A percentile compares a stretch with the other conserved stretches of the same genome.
These are phyloP conservation scores for Solanum neorickii DNA, from an alignment of 257 asterid genomes.

Conservation along the genomic window DNA sequence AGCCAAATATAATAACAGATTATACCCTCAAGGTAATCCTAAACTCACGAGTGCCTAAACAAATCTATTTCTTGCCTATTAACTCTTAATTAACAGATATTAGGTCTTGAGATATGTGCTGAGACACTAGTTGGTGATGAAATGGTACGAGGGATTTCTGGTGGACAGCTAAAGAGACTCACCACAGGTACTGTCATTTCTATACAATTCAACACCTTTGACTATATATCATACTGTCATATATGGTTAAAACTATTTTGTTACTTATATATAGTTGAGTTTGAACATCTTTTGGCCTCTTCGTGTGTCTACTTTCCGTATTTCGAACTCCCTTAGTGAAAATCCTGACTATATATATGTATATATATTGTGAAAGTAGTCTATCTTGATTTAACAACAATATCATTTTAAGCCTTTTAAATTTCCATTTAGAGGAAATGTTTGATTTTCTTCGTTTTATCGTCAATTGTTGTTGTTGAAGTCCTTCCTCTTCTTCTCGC, in stretches of 20 bases:
- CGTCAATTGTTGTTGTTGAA: not conserved
- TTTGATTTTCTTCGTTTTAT: not conserved
- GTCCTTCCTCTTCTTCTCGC: not conserved
- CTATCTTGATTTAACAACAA: not conserved
- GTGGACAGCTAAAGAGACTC: constrained; percentile 76
- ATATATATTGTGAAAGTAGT: not conserved
- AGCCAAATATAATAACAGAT: constrained; percentile 63
- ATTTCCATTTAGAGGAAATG: not conserved
- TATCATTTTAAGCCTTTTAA: not conserved
- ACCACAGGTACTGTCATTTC: constrained; percentile 50
- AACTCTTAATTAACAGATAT: constrained; percentile 23
- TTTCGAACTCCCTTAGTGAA: not conserved
- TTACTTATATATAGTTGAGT: not conserved
- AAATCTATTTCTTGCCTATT: not conserved
- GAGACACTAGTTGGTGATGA: constrained; percentile 81
- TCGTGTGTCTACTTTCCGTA: not conserved
- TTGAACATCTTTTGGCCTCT: not conserved
- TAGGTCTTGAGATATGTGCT: constrained; percentile 84
- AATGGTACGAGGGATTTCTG: constrained; percentile 82
- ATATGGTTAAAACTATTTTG: not conserved
- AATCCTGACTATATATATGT: not conserved
- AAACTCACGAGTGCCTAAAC: not conserved
- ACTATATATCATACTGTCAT: not conserved
- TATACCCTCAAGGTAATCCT: constrained; percentile 61
- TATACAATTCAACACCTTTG: not conserved